Conservation (phyloP, 2,329 filamentous ascomycete species). For the Diaporthe eres region DNA sequence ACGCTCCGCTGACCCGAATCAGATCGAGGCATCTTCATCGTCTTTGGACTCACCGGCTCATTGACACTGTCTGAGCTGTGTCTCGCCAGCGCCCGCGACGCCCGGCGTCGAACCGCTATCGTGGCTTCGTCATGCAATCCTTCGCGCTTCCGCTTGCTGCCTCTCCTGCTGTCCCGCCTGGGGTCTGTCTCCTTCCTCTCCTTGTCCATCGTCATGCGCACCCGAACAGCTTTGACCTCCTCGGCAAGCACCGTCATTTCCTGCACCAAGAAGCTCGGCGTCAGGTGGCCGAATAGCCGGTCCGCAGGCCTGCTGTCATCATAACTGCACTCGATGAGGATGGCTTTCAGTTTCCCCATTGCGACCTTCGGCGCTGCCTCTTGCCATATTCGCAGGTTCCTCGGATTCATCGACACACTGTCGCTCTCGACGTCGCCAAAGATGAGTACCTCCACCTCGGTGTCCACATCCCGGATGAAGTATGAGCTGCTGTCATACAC, state of each 20-base stretch:
- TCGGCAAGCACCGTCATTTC: constrained; percentile 81
- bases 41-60: constrained; percentile 67
- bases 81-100: constrained; percentile 45
- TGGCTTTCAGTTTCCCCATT: constrained; percentile 78
- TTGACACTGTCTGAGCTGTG: constrained; percentile 42
- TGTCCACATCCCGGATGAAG: constrained; percentile 84
- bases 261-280: constrained; percentile 84
- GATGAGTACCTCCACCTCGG: constrained; percentile 85
- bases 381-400: constrained; percentile 87
- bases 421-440: constrained; percentile 98
- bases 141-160: constrained; percentile 77
- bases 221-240: constrained; percentile 73
- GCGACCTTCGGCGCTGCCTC: constrained; percentile 90
- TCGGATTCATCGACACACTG: constrained; percentile 82
- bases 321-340: constrained; percentile 98
- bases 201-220: constrained; percentile 48
- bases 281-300: constrained; percentile 89
- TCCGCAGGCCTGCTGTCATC: constrained; percentile 84
- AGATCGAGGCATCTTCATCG: constrained; percentile 51
- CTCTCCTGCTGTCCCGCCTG: constrained; percentile 48
- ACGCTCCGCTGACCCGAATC: constrained; percentile 26
- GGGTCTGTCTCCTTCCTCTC: constrained; percentile 34
- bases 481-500: constrained; percentile 93
- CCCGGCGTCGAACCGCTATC: constrained; percentile 43
- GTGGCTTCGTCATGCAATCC: constrained; percentile 52